Percentiles rank a stretch among this genome's conserved stretches.
Evolutionary conservation across 345 rosid genomes (phyloP).

Genomic region (Brassica carinata): DNA sequence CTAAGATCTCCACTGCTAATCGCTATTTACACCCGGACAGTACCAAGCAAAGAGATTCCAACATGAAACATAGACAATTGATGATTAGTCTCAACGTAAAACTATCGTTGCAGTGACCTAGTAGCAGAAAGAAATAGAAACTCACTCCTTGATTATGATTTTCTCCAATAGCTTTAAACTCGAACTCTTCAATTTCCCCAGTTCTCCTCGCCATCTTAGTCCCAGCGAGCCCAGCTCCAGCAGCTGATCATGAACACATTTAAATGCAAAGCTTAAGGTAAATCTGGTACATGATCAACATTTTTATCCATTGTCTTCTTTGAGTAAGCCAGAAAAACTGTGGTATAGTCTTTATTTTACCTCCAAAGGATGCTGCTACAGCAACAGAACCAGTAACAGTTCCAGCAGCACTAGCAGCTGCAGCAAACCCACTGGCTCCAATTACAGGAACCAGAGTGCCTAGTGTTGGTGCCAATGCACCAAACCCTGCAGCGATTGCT

Average conservation of each 20-base stretch:
- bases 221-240: slow-evolving; percentile 98
- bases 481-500: slow-evolving; percentile 95
- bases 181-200: slow-evolving; percentile 87
- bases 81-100: background rate
- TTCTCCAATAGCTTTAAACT: slow-evolving; percentile 83
- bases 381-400: slow-evolving; percentile 95
- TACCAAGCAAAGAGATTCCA: slow-evolving; percentile 2
- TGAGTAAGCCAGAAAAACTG: background rate
- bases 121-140: background rate
- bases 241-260: slow-evolving; percentile 54
- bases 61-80: background rate
- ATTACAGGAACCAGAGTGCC: slow-evolving; percentile 89
- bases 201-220: slow-evolving; percentile 91
- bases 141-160: slow-evolving; percentile 66
- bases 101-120: slow-evolving; percentile 1
- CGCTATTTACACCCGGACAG: slow-evolving; percentile 46
- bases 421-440: slow-evolving; percentile 98
- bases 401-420: slow-evolving; percentile 97
- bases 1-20: slow-evolving; percentile 83
- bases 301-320: background rate
- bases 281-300: background rate
- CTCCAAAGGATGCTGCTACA: slow-evolving; percentile 99
- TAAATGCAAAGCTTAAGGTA: background rate
- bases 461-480: slow-evolving; percentile 90
- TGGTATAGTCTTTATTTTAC: slow-evolving; percentile 40